These are phyloP conservation scores for Candida sanyaensis DNA, from an alignment of 1,139 yeast genomes.

Conservation along the genomic window DNA sequence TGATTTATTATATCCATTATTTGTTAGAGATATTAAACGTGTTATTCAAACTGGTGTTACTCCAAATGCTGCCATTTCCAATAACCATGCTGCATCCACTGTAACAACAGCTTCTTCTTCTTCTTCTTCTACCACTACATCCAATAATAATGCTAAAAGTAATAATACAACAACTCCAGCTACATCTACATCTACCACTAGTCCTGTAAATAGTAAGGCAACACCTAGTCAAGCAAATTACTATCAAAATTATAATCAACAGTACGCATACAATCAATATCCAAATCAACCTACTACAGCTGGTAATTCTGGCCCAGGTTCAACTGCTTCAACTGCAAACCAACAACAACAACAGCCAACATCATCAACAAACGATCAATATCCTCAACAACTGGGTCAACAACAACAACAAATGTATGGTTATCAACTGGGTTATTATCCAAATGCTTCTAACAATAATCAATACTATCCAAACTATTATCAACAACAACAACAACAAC, in stretches of 20 bases:
- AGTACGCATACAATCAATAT: conserved; percentile 10
- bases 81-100: conserved; percentile 14
- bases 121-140: conserved; percentile 15
- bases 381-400: conserved; percentile 11
- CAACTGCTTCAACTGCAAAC: conserved; percentile 2
- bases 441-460: conserved; percentile 7
- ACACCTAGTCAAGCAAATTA: conserved; percentile 17
- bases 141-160: conserved; percentile 3
- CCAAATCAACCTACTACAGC: neutral
- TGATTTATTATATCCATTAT: conserved; percentile 44
- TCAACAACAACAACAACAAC: conserved; percentile 14
- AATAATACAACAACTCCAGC: conserved; percentile 12
- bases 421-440: conserved; percentile 21
- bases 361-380: conserved; percentile 9
- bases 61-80: conserved; percentile 25
- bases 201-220: conserved; percentile 13
- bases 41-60: conserved; percentile 59
- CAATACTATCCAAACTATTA: conserved; percentile 20
- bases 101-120: conserved; percentile 16
- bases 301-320: neutral
- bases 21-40: conserved; percentile 47
- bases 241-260: conserved; percentile 17
- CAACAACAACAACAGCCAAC: conserved; percentile 19
- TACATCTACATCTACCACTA: conserved; percentile 6
- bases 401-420: conserved; percentile 18